These are phyloP conservation scores for Chytridium lagenaria DNA, from an alignment of 371 early-diverging fungal species.

Conservation along the genomic window DNA sequence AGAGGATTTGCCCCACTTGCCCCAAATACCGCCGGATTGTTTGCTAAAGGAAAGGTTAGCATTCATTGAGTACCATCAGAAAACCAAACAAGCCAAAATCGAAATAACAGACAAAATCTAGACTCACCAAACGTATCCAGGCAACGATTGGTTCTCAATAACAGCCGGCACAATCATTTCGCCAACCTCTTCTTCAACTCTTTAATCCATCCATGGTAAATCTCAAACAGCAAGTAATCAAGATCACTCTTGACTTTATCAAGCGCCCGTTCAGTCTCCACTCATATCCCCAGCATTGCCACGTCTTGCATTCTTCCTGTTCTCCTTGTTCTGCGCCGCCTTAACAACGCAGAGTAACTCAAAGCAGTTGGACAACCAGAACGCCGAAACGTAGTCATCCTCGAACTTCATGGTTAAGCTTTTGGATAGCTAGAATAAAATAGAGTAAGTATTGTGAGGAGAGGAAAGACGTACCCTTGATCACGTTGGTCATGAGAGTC, in stretches of 20 bases:
- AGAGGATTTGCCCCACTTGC: constrained; percentile 58
- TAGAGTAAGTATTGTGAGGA: constrained; percentile 21
- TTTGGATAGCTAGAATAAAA: constrained; percentile 60
- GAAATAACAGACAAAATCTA: constrained; percentile 92
- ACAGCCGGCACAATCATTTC: constrained; percentile 93
- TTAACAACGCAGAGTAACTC: constrained; percentile 75
- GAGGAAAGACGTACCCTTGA: constrained; percentile 60
- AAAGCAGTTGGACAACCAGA: constrained; percentile 95
- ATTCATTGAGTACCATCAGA: too few relatives aligned
- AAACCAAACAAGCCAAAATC: constrained; percentile 74
- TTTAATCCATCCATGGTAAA: constrained; percentile 87
- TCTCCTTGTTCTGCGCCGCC: constrained; percentile 51
- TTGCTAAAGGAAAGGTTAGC: too few relatives aligned
- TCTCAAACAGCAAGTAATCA: constrained; percentile 65
- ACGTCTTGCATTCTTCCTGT: constrained; percentile 26
- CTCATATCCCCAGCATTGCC: constrained; percentile 29
- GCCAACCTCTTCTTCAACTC: constrained; percentile 90
- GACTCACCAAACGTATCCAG: constrained; percentile 79
- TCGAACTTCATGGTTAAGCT: constrained; percentile 66
- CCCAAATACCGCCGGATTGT: constrained; percentile 86
- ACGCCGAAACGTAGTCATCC: constrained; percentile 74
- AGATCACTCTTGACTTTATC: constrained; percentile 58
- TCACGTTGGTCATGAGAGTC: constrained; percentile 73
- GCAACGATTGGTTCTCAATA: constrained; percentile 87
- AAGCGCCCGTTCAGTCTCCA: constrained; percentile 50